Conservation (phyloP, 441 rosid genomes). For the Brassica hybrid region DNA sequence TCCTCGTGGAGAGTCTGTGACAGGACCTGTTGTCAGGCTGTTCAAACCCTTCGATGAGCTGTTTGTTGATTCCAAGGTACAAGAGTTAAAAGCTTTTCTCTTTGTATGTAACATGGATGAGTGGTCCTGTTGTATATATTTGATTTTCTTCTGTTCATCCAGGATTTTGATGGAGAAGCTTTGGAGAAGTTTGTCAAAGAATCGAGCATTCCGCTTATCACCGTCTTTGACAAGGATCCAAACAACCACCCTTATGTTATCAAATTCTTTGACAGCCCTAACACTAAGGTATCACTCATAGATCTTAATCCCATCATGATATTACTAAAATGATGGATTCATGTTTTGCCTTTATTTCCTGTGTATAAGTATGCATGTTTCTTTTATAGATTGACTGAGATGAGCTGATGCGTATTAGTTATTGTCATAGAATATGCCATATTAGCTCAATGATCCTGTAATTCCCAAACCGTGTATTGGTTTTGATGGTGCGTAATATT, state of each 20-base stretch:
- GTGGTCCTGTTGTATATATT: neutral
- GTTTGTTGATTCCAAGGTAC: constrained; percentile 81
- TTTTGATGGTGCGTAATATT: constrained; percentile 26
- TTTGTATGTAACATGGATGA: neutral
- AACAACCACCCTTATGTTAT: constrained; percentile 79
- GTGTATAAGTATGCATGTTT: neutral
- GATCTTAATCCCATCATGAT: neutral
- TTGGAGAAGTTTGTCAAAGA: constrained; percentile 78
- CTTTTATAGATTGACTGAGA: constrained; percentile 7
- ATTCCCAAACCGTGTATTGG: constrained; percentile 14
- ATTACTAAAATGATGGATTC: neutral
- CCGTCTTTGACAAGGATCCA: constrained; percentile 77
- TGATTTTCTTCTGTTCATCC: constrained; percentile 41
- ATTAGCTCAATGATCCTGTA: neutral
- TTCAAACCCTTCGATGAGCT: constrained; percentile 95
- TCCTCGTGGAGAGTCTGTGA: constrained; percentile 79
- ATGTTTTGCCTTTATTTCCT: neutral
- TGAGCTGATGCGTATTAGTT: neutral
- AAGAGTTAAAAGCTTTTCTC: neutral
- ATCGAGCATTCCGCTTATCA: constrained; percentile 72
- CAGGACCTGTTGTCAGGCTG: constrained; percentile 86
- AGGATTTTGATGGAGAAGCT: constrained; percentile 75
- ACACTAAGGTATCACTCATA: constrained; percentile 64
- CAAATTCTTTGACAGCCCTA: constrained; percentile 74
- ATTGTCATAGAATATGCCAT: neutral